Evolutionary conservation across 2,329 filamentous ascomycete genomes (phyloP).

Genomic region (Colletotrichum sublineola): DNA sequence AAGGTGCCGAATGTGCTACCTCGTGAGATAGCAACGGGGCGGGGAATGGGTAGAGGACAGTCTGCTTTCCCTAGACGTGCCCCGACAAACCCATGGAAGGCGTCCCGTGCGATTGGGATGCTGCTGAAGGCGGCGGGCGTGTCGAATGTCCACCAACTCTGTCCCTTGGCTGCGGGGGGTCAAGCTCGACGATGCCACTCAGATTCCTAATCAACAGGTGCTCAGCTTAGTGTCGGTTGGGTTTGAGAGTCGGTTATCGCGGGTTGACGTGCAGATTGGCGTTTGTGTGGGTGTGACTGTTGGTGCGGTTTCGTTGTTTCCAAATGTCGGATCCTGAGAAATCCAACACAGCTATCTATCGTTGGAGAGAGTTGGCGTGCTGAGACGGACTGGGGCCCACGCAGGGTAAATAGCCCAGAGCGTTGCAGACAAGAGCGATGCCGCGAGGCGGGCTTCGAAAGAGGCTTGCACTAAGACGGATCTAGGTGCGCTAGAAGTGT

Average conservation of each 20-base stretch:
- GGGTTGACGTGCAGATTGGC: neutral
- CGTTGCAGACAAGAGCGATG: slow-evolving; percentile 27
- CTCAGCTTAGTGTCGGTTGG: neutral
- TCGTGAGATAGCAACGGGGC: neutral
- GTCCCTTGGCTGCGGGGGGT: neutral
- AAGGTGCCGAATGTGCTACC: slow-evolving; percentile 19
- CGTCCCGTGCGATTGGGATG: neutral
- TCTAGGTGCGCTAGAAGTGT: slow-evolving; percentile 39
- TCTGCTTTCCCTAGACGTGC: slow-evolving; percentile 22
- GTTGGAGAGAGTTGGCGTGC: neutral
- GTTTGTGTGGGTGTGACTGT: neutral
- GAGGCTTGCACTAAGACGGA: slow-evolving; percentile 40
- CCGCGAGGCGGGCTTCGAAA: slow-evolving; percentile 9
- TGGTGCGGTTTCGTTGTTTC: neutral
- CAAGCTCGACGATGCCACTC: neutral
- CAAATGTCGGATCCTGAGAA: slow-evolving; percentile 6
- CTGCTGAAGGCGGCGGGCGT: neutral
- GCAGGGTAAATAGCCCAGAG: slow-evolving; percentile 38
- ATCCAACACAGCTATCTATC: neutral
- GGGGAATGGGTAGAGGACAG: neutral
- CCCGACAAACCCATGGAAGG: slow-evolving; percentile 20
- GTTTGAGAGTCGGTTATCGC: neutral
- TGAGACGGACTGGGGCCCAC: slow-evolving; percentile 28
- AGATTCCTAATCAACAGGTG: neutral
- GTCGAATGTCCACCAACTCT: neutral